Base-by-base conservation (phyloP, 2,329 filamentous ascomycete species). In the Zymoseptoria crescenta region DNA sequence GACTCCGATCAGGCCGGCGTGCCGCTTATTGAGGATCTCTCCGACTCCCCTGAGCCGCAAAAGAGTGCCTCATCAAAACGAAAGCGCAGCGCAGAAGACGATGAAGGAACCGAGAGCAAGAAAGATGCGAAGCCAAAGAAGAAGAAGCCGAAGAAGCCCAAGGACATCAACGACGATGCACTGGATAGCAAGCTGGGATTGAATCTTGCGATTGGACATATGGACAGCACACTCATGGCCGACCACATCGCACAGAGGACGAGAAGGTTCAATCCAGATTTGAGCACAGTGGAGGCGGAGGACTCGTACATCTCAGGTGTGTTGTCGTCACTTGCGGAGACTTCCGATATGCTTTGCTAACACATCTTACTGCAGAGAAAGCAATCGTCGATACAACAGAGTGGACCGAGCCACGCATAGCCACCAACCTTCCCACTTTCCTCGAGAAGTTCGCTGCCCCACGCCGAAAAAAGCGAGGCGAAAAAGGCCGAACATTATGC, bases 201-300 rank as follows among this genome's bases (percentile, higher is more conserved):
- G 65, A 96, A 96, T 75, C 85, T 84, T 64, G 83, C 88, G 3
- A 89, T 96, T 71, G 83, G 85, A 51, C 83, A 85, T 61, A 92
- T 96, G 87, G 90, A 96, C 73, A 87, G 84, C 61, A 84, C 87
- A 65, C 80, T 96, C 49, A 77, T 96, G 52, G 89, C 92, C 1
- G 93, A 96, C 72, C 86, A 96, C 72, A 80, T 96, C 62, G 88
- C 88, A 6, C 87, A 94, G 70, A 84, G 88, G 70, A 87, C 89
- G 56, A 84, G 82, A 64, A 82, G 87, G 24, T 95, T 93, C 69
- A 89, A 91, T 56, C 84, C 83, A 28, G 87, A 96, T 56, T 74
- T 96, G 68, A 96, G 89, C 67, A 79, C 85, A 0, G 83, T 97
- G 49, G 94, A 99, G 75, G 77, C 96, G 30, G 87, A 89, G 58